A percentile compares a stretch with the other conserved stretches of the same genome.
These are phyloP conservation scores for Cryphonectria parasitica DNA, from an alignment of 2,329 filamentous ascomycete genomes.

Conservation along the genomic window DNA sequence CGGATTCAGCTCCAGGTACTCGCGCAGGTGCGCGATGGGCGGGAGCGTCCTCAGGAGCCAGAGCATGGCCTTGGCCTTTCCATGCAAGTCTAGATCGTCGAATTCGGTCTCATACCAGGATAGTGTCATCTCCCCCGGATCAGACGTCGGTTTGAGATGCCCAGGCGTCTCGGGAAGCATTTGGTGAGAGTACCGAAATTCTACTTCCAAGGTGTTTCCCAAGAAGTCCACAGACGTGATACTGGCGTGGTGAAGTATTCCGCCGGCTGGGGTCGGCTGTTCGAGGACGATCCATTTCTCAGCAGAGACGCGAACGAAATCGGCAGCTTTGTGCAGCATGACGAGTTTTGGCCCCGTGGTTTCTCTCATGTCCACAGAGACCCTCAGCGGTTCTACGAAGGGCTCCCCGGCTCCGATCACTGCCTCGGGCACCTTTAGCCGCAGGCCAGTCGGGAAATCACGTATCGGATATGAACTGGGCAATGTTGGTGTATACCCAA, in stretches of 20 bases:
- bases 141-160: neutral
- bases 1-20: slow-evolving; percentile 47
- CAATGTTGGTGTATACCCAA: accelerated
- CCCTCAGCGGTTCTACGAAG: slow-evolving; percentile 16
- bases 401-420: neutral
- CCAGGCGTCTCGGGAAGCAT: too few relatives aligned
- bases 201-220: neutral
- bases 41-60: slow-evolving; percentile 64
- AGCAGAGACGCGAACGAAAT: slow-evolving; percentile 5
- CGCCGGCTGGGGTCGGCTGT: neutral
- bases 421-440: slow-evolving; percentile 39
- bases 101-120: slow-evolving; percentile 60
- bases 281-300: slow-evolving; percentile 21
- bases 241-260: slow-evolving; percentile 8
- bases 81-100: slow-evolving; percentile 50
- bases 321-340: neutral
- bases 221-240: slow-evolving; percentile 15
- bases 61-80: slow-evolving; percentile 56
- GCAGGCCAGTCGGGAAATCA: slow-evolving; percentile 49
- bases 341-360: slow-evolving; percentile 9
- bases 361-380: slow-evolving; percentile 23
- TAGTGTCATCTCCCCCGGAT: slow-evolving; percentile 29
- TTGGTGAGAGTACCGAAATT: neutral
- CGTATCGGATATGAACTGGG: slow-evolving; percentile 42
- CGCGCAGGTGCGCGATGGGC: slow-evolving; percentile 60